Conservation (phyloP, 202 grass and related monocot genomes). For the Panicum hallii region DNA sequence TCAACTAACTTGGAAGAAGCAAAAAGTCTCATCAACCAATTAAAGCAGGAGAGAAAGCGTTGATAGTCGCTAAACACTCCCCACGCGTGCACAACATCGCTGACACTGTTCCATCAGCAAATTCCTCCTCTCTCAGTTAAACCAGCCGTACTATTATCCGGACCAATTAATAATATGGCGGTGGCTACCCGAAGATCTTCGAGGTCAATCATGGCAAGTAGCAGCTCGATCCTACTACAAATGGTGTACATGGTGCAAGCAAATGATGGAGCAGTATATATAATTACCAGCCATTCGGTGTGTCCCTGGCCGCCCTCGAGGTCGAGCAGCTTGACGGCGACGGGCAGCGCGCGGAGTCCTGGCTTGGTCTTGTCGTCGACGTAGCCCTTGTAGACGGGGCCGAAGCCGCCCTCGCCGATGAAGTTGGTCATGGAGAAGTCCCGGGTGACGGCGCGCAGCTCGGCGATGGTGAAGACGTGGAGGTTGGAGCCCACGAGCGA, state of each 20-base stretch:
- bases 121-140: slow-evolving; percentile 4
- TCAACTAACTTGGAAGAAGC: slow-evolving; percentile 47
- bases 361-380: slow-evolving; percentile 77
- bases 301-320: slow-evolving; percentile 76
- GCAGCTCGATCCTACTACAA: no score
- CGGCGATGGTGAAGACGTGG: slow-evolving; percentile 67
- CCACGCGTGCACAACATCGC: slow-evolving; percentile 1
- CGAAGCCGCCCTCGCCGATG: slow-evolving; percentile 76
- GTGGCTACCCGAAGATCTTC: neutral
- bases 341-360: slow-evolving; percentile 58
- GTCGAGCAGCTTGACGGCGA: slow-evolving; percentile 86
- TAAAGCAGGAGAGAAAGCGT: neutral
- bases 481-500: slow-evolving; percentile 77
- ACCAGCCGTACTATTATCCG: neutral
- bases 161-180: neutral
- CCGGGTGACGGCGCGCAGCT: slow-evolving; percentile 64
- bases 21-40: neutral
- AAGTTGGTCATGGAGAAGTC: slow-evolving; percentile 82
- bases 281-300: slow-evolving; percentile 73
- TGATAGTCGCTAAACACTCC: neutral
- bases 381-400: slow-evolving; percentile 81
- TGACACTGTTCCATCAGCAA: neutral
- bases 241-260: neutral
- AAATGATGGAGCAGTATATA: neutral
- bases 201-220: neutral